Evolutionary conservation across 2,329 filamentous ascomycete species (phyloP).

Genomic region (Exophiala lecanii-corni): DNA sequence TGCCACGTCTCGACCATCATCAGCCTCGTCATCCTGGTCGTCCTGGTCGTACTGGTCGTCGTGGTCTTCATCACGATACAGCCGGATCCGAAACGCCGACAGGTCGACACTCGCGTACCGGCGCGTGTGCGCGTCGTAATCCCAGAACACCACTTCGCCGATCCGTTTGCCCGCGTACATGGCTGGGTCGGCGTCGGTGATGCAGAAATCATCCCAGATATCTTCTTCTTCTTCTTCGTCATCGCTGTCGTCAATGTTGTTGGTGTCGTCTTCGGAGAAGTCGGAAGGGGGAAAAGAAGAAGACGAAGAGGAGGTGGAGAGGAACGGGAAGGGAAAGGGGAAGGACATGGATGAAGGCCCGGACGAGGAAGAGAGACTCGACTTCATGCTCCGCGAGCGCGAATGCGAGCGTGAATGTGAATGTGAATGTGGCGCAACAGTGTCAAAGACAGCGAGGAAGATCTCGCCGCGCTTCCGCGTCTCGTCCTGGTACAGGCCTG

Average conservation of each 20-base stretch:
- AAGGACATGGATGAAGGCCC: too few relatives aligned
- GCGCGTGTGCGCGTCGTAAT: conserved; percentile 9
- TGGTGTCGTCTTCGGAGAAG: too few relatives aligned
- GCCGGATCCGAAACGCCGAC: conserved; percentile 30
- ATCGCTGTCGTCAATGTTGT: too few relatives aligned
- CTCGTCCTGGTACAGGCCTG: conserved; percentile 16
- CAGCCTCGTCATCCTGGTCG: too few relatives aligned
- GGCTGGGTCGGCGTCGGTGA: conserved; percentile 30
- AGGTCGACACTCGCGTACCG: conserved; percentile 29
- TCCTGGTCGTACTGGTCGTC: too few relatives aligned
- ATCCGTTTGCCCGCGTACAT: conserved; percentile 33
- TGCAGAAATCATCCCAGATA: conserved; percentile 34
- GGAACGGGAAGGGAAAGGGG: too few relatives aligned
- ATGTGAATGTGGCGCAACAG: background rate
- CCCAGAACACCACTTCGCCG: conserved; percentile 37
- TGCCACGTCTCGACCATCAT: too few relatives aligned
- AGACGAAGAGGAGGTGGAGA: too few relatives aligned
- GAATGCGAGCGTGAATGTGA: too few relatives aligned
- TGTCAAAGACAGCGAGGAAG: conserved; percentile 29
- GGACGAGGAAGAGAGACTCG: too few relatives aligned
- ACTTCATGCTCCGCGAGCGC: too few relatives aligned
- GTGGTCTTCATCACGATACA: background rate
- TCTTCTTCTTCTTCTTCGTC: background rate
- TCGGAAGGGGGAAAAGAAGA: too few relatives aligned
- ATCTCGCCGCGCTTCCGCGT: conserved; percentile 28